These are phyloP conservation scores for Plasmodium knowlesi DNA, from an alignment of 169 alveolate genomes.

Conservation along the genomic window DNA sequence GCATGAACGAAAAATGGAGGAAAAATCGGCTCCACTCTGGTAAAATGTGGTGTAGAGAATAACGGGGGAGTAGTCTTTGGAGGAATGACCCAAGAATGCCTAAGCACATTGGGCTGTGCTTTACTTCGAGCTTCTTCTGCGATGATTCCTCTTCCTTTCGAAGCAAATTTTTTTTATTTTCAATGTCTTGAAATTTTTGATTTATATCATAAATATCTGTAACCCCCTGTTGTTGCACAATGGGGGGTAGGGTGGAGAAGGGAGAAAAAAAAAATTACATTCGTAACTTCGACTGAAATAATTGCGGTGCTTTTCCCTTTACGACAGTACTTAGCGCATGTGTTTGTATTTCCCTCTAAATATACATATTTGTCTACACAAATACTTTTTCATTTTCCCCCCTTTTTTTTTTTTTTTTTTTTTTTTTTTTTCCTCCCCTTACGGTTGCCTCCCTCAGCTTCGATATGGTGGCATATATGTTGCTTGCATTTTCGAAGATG, in stretches of 20 bases:
- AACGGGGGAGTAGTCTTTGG: background rate
- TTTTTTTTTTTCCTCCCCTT: background rate
- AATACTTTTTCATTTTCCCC: background rate
- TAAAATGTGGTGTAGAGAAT: background rate
- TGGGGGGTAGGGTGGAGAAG: background rate
- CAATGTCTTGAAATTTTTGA: constrained; percentile 67
- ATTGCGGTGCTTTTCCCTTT: background rate
- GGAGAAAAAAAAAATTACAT: constrained; percentile 15
- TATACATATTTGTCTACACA: background rate
- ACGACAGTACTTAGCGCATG: background rate
- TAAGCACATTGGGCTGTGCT: background rate
- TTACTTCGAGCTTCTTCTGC: constrained; percentile 58
- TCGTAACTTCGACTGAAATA: background rate
- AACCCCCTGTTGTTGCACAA: constrained; percentile 21
- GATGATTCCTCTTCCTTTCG: constrained; percentile 64
- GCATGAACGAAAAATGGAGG: background rate
- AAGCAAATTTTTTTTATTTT: constrained; percentile 55
- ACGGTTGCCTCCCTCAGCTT: constrained; percentile 74
- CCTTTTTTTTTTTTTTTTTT: background rate
- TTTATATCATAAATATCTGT: constrained; percentile 72
- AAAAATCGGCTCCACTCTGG: background rate
- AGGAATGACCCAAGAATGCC: background rate
- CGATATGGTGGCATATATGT: constrained; percentile 70
- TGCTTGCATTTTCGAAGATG: constrained; percentile 73
- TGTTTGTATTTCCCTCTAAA: background rate